Evolutionary conservation across 1,284 basidiomycete genomes (phyloP).

Genomic region (Ganoderma sp.): DNA sequence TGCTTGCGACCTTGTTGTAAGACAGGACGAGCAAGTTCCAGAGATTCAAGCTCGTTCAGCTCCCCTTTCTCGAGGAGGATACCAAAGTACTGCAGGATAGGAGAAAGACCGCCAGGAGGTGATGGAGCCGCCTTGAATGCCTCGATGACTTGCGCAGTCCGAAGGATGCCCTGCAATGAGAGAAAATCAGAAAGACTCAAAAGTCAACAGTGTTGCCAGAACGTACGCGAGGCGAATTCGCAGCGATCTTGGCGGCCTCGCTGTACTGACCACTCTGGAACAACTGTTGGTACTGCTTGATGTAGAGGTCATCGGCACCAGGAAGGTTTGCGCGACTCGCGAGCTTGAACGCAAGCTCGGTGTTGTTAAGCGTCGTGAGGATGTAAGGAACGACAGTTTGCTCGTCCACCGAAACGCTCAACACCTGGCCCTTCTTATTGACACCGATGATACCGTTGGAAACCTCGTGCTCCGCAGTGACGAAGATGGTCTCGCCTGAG

Average conservation of each 20-base stretch:
- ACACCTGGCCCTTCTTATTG: slow-evolving; percentile 99
- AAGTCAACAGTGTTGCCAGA: background rate
- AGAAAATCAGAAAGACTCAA: background rate
- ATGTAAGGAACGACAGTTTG: slow-evolving; percentile 97
- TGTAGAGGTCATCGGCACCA: slow-evolving; percentile 96
- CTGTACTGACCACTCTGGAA: slow-evolving; percentile 91
- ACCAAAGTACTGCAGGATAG: slow-evolving; percentile 98
- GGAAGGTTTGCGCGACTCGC: slow-evolving; percentile 97
- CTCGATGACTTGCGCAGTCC: slow-evolving; percentile 96
- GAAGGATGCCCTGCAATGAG: slow-evolving; percentile 82
- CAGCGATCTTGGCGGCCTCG: slow-evolving; percentile 98
- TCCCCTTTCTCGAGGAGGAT: slow-evolving; percentile 97
- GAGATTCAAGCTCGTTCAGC: slow-evolving; percentile 95
- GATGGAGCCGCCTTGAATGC: slow-evolving; percentile 96
- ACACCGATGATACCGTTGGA: slow-evolving; percentile 98
- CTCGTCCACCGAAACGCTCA: slow-evolving; percentile 97
- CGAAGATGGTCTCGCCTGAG: slow-evolving; percentile 99
- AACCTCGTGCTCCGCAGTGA: slow-evolving; percentile 95
- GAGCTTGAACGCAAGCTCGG: slow-evolving; percentile 97
- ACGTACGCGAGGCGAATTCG: slow-evolving; percentile 90
- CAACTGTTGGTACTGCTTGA: slow-evolving; percentile 94
- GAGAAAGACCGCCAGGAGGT: slow-evolving; percentile 90
- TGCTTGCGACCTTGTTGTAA: slow-evolving; percentile 97
- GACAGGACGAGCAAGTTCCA: slow-evolving; percentile 96
- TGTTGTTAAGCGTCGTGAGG: slow-evolving; percentile 93